Evolutionary conservation across 2,329 filamentous ascomycete species (phyloP).

Genomic region (Colletotrichum sidae): DNA sequence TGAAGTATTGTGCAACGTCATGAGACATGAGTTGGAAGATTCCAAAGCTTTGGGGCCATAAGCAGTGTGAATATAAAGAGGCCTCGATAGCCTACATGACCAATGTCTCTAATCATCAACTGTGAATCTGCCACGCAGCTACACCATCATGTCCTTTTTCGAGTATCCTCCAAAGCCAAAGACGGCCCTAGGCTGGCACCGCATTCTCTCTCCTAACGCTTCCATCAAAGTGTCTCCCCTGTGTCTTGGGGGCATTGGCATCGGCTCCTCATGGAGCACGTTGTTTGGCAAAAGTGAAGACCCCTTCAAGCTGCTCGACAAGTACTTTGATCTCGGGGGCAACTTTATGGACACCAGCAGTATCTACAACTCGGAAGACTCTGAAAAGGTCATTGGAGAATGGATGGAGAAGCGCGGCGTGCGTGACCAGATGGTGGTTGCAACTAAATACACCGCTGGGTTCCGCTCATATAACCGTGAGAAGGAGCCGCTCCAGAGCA

Average conservation of each 20-base stretch:
- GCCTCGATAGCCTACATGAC: too few species aligned
- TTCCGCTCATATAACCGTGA: constrained; percentile 53
- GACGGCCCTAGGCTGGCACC: constrained; percentile 40
- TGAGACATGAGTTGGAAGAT: too few species aligned
- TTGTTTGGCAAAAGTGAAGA: constrained; percentile 46
- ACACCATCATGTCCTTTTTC: constrained; percentile 25
- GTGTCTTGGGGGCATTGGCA: constrained; percentile 42
- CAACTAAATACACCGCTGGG: constrained; percentile 66
- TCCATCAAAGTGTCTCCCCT: constrained; percentile 41
- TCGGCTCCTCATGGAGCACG: constrained; percentile 40
- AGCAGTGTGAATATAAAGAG: too few species aligned
- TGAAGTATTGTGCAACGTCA: too few species aligned
- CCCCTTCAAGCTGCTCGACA: constrained; percentile 68
- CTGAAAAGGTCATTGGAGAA: constrained; percentile 68
- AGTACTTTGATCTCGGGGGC: constrained; percentile 66
- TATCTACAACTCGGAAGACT: constrained; percentile 67
- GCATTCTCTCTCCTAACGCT: constrained; percentile 40
- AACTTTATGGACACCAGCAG: constrained; percentile 76
- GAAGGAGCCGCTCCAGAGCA: constrained; percentile 50
- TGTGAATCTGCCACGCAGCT: too few species aligned
- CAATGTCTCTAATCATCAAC: too few species aligned
- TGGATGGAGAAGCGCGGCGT: constrained; percentile 62
- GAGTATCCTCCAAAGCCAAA: constrained; percentile 29
- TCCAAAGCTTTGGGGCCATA: too few species aligned
- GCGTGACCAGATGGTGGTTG: constrained; percentile 65